Conservation (phyloP, 73 alveolate genomes). For the Uronychia setigera region DNA sequence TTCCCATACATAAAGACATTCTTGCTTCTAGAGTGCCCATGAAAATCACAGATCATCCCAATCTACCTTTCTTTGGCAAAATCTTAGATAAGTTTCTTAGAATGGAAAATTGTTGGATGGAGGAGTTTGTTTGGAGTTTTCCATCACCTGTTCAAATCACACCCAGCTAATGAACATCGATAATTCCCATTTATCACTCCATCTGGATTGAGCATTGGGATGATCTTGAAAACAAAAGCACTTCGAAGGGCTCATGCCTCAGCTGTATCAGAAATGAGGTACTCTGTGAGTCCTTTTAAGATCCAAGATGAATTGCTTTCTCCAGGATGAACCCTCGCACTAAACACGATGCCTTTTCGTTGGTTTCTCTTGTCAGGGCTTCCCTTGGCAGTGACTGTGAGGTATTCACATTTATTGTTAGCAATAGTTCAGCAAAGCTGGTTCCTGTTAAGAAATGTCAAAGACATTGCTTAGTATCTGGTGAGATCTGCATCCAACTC, state of each 20-base stretch:
- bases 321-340: conserved; percentile 99
- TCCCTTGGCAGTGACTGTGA: conserved; percentile 62
- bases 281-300: conserved; percentile 91
- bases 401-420: conserved; percentile 72
- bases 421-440: conserved; percentile 73
- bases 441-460: conserved; percentile 40
- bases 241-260: conserved; percentile 78
- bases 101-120: conserved; percentile 42
- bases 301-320: conserved; percentile 96
- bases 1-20: conserved; percentile 65
- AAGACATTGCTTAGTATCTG: neutral
- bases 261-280: conserved; percentile 59
- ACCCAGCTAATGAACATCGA: conserved; percentile 72
- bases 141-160: conserved; percentile 84
- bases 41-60: conserved; percentile 78
- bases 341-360: conserved; percentile 81
- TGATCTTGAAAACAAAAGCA: conserved; percentile 85
- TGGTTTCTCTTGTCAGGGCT: conserved; percentile 74
- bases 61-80: conserved; percentile 58
- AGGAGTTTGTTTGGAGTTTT: conserved; percentile 12
- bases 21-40: conserved; percentile 74
- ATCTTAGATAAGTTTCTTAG: conserved; percentile 56
- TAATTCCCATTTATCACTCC: conserved; percentile 84
- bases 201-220: conserved; percentile 88
- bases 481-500: conserved; percentile 44